phyloP scores from a whole-genome alignment of 768 basidiomycete species.

The Tephrocybe rancida region DNA sequence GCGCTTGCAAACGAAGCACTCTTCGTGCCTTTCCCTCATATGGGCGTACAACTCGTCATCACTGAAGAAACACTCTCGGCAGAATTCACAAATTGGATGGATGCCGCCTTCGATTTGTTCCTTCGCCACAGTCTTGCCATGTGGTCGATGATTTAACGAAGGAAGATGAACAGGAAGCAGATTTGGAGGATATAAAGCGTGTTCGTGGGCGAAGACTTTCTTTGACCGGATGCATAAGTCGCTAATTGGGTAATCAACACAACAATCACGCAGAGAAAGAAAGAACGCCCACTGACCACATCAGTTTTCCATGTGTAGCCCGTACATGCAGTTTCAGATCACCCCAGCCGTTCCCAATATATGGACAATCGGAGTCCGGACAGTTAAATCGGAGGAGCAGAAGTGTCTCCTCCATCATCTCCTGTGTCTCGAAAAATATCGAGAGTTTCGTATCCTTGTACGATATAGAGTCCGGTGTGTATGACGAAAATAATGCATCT shows the following conservation, averaged over 20 bases:
- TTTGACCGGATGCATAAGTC: slow-evolving; percentile 88
- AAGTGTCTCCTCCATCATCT: slow-evolving; percentile 95
- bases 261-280: not conserved
- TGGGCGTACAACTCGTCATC: slow-evolving; percentile 93
- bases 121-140: slow-evolving; percentile 40
- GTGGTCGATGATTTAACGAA: slow-evolving; percentile 51
- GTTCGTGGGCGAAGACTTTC: slow-evolving; percentile 96
- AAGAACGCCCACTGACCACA: slow-evolving; percentile 64
- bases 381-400: slow-evolving; percentile 94
- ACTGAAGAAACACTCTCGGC: slow-evolving; percentile 91
- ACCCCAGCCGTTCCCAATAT: slow-evolving; percentile 85
- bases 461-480: slow-evolving; percentile 52
- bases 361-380: slow-evolving; percentile 81
- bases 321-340: slow-evolving; percentile 87
- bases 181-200: slow-evolving; percentile 74
- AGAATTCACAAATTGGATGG: slow-evolving; percentile 87
- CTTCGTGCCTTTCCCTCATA: slow-evolving; percentile 93
- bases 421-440: slow-evolving; percentile 86
- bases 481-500: slow-evolving; percentile 63
- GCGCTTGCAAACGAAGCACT: slow-evolving; percentile 93
- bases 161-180: slow-evolving; percentile 74
- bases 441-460: slow-evolving; percentile 74
- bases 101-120: slow-evolving; percentile 70
- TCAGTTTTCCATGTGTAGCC: slow-evolving; percentile 68
- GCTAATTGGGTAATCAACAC: slow-evolving; percentile 39